Base-by-base conservation (phyloP, 345 rosid species). In the Arabidopsis suecica region DNA sequence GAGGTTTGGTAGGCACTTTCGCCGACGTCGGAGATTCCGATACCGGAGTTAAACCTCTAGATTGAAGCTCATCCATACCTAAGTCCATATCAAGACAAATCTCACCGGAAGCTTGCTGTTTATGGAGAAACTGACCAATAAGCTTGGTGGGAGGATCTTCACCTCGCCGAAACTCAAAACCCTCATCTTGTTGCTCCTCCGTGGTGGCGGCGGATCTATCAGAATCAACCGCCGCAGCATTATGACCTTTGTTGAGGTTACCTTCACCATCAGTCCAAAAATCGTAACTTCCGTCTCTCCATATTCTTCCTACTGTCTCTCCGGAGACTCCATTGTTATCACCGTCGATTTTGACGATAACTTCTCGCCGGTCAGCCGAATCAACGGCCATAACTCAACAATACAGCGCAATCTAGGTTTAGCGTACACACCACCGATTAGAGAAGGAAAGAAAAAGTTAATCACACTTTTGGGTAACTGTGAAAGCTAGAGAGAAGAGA, bases 241-340 rank as follows among this genome's bases (percentile, higher is more conserved):
- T 28, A 1, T 34, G 4, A 0, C 56, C 75, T 65, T 79, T 69
- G 18, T 72, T 77, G 11, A 47, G 47, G 34, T 79, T 75, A 12
- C 70, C 63, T 13, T n/a, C 70, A 1, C 60, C 75, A 54, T 86
- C 86, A 7, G 74, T 71, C 83, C 85, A 79, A 51, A 88, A 87
- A 76, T 85, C 91, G 78, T 82, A 86, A 74, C 95, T 89, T n/a
- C 89, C 79, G 20, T 69, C 96, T 74, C 90, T 83, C 90, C 87
- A 80, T 20, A 87, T 82, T 67, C 50, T 84, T 47, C 65, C 53
- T 12, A 25, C 16, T 32, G 71, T 63, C 25, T 63, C 76, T 7
- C 56, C 58, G 16, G 61, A 32, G 16, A 28, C 82, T 41, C 77
- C 78, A 60, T 36, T 60, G 65, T 1, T 49, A n/a, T 63, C 71